Evolutionary conservation across 441 rosid species (phyloP), one percentile per base, ranked within the genome.

Genomic region (Aleurites moluccanus): DNA sequence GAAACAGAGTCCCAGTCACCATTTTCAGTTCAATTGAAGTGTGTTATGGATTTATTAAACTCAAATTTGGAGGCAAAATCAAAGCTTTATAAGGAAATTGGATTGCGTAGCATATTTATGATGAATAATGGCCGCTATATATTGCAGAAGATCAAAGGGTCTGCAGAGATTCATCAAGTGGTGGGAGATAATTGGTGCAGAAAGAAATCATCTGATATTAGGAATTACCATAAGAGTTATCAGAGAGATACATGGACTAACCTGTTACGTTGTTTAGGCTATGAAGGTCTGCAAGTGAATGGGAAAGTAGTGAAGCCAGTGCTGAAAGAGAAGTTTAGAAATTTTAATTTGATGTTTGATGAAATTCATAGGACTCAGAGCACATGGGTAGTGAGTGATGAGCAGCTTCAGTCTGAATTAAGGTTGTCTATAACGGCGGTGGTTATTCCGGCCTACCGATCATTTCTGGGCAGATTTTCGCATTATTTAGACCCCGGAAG

Each of bases 121-220:
- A 96, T 96, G 99, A 96, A 93, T 85, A 96, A 96, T 20, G 99
- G 97, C 6, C 88, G 94, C 23, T 96, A 92, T 86, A 92, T 93
- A 50, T 78, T 92, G 73, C 94, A 96, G 76, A 91, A 93, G 86
- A 87, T 92, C 85, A 90, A 88, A 81, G 85, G 89, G 5, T 88
- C 97, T 0, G 35, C 83, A 0, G 95, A 88, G 89, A 86, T 92
- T 49, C 85, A 85, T 47, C 81, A 83, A 59, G 80, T 82, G 38
- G 80, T 90, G 84, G 94, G 97, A 6, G 89, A 88, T 64, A 85
- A 81, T 5, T 91, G 82, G 88, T 70, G 75, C n/a, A 38, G 79
- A 3, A 77, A 65, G 67, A 77, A 77, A 44, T 77, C 79, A 0
- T 82, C 92, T 0, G 92, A 92, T 38, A 85, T 96, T 7, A 80